Conservation (phyloP, 1,284 basidiomycete species). For the Inonotus hispidus region DNA sequence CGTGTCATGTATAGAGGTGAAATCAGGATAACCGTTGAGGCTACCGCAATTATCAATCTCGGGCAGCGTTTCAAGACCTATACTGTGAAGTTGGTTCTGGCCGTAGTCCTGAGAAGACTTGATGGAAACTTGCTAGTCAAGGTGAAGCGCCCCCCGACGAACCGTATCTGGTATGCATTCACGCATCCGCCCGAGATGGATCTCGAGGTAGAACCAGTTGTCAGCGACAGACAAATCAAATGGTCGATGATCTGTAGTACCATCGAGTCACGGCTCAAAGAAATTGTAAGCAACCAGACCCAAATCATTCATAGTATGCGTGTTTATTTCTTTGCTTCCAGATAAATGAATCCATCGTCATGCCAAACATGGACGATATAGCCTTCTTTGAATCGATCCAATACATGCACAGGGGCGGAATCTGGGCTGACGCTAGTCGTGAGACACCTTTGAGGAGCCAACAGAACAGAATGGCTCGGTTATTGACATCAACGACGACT, state of each 20-base stretch:
- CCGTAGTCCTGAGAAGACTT: conserved; percentile 80
- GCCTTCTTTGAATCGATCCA: conserved; percentile 84
- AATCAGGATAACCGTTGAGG: conserved; percentile 84
- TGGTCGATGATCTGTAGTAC: conserved; percentile 89
- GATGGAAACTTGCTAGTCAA: conserved; percentile 89
- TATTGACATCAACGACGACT: conserved; percentile 17
- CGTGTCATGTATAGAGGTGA: conserved; percentile 82
- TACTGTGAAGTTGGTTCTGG: conserved; percentile 83
- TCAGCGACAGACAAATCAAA: conserved; percentile 87
- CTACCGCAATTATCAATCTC: conserved; percentile 81
- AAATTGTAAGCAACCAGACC: conserved; percentile 59
- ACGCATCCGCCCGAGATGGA: conserved; percentile 90
- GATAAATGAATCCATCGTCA: conserved; percentile 90
- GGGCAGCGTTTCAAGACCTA: conserved; percentile 84
- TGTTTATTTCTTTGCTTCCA: conserved; percentile 29
- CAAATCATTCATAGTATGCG: neutral
- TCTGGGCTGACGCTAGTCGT: conserved; percentile 78
- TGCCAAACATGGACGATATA: conserved; percentile 98
- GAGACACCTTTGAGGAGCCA: conserved; percentile 23
- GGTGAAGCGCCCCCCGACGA: conserved; percentile 93
- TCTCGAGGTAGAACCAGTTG: conserved; percentile 86
- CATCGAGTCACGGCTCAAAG: conserved; percentile 84
- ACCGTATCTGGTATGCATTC: conserved; percentile 97
- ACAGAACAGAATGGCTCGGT: conserved; percentile 18
- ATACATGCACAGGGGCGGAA: conserved; percentile 75